Conservation (phyloP, 495 filamentous ascomycete genomes). For the Penicillium argentinense region DNA sequence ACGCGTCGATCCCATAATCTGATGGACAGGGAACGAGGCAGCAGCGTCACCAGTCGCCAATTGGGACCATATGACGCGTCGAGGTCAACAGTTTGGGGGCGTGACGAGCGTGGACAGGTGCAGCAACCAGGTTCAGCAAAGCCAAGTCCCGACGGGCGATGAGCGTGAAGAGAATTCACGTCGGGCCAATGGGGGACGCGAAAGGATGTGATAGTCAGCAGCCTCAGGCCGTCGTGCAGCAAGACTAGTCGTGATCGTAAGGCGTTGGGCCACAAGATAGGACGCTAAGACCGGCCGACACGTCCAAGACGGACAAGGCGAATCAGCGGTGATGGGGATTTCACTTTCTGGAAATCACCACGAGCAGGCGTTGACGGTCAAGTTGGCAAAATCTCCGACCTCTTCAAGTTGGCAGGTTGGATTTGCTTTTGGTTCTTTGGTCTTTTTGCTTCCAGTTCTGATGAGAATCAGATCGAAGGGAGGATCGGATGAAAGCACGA, state of each 20-base stretch:
- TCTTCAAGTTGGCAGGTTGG: neutral
- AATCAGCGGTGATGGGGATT: too few relatives aligned
- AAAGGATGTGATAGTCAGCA: conserved; percentile 12
- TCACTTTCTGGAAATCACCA: conserved; percentile 17
- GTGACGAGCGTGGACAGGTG: neutral
- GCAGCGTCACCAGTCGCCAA: conserved; percentile 15
- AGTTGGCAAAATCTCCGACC: too few relatives aligned
- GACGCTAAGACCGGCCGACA: conserved; percentile 17
- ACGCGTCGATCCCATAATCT: conserved; percentile 66
- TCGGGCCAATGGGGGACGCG: conserved; percentile 17
- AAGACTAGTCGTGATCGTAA: conserved; percentile 16
- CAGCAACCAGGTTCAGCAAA: conserved; percentile 7
- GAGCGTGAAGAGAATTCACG: conserved; percentile 19
- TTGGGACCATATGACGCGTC: conserved; percentile 28
- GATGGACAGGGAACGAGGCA: conserved; percentile 2
- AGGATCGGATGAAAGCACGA: too few relatives aligned
- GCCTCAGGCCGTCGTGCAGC: conserved; percentile 29
- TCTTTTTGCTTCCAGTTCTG: neutral
- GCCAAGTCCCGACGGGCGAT: conserved; percentile 11
- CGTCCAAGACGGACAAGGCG: conserved; percentile 17
- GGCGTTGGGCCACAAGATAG: conserved; percentile 32
- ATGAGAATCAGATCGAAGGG: neutral
- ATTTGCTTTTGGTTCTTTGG: neutral
- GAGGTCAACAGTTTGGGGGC: conserved; percentile 10
- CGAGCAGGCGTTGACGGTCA: too few relatives aligned